A percentile compares a stretch with the other conserved stretches of the same genome.
Conservation (phyloP, 2,329 filamentous ascomycete species). For the Arthrocladium fulminans region DNA sequence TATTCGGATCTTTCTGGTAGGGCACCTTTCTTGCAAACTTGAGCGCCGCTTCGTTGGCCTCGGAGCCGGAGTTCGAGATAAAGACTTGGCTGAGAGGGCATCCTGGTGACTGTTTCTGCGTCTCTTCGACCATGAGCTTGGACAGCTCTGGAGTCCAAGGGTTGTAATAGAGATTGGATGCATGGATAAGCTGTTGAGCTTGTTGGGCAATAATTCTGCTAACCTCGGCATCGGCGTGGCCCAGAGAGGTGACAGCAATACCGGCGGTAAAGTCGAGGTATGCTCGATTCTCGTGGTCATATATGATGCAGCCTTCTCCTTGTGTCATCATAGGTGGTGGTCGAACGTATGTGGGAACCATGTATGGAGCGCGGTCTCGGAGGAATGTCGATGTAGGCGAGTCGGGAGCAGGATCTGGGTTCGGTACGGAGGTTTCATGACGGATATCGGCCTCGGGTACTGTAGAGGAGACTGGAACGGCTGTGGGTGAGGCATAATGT, state of each 20-base stretch:
- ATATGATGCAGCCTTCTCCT: constrained; percentile 79
- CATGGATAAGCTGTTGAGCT: constrained; percentile 73
- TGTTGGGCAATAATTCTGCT: constrained; percentile 67
- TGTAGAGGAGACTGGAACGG: constrained; percentile 20
- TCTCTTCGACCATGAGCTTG: constrained; percentile 74
- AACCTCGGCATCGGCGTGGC: constrained; percentile 78
- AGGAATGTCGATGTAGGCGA: constrained; percentile 69
- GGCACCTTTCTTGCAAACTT: constrained; percentile 93
- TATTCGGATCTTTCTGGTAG: constrained; percentile 62
- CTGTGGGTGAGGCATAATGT: constrained; percentile 19
- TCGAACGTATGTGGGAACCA: constrained; percentile 92
- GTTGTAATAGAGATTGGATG: constrained; percentile 95
- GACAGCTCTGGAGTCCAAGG: constrained; percentile 87
- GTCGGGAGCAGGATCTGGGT: constrained; percentile 63
- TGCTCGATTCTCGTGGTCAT: constrained; percentile 77
- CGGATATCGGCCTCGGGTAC: constrained; percentile 25
- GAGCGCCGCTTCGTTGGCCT: constrained; percentile 95
- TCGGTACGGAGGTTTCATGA: constrained; percentile 48
- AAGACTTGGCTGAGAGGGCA: constrained; percentile 56
- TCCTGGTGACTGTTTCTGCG: constrained; percentile 54
- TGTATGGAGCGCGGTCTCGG: constrained; percentile 68
- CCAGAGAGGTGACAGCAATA: constrained; percentile 88
- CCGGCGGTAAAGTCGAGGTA: constrained; percentile 94
- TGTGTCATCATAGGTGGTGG: constrained; percentile 83
- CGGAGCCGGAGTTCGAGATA: constrained; percentile 90